Evolutionary conservation across 257 asterid genomes (phyloP), one percentile per base, ranked within the genome.

Genomic region (Misopates orontium): DNA sequence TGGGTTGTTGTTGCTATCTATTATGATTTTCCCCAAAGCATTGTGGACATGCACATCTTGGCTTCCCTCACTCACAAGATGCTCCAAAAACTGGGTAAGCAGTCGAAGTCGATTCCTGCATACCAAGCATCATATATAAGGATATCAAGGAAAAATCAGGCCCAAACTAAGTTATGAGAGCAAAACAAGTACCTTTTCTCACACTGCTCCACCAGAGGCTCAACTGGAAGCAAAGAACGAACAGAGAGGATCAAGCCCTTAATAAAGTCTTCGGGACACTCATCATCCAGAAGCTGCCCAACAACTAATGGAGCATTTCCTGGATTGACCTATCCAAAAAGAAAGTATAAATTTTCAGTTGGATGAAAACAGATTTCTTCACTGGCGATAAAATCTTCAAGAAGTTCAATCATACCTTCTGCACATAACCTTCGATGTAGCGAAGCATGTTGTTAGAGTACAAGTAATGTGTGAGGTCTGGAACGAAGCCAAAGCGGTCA

Each of bases 21-120:
- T 91, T 64, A 91, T 91, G 76, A 91, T 91, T 85, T 91, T 91
- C 63, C 98, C 98, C 83, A 91, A 79, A 23, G 98, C 96, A 80
- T 91, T 91, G 80, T 91, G 98, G 44, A 91, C 98, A 75, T 91
- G 98, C 75, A 88, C 96, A 76, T 91, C 98, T 76, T 91, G 98
- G 73, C 96, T 88, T 78, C 98, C 98, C 81, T 91, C 98, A 69
- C 98, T 91, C 82, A 91, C 98, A 68, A 91, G 96, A 84, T 91
- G 98, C 87, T 91, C 98, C 86, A 91, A 67, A 80, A 91, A 91
- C 64, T 91, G 98, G 58, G 98, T 86, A 68, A 91, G 94, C 56
- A 91, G 78, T 56, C 98, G 98, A 57, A 91, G 95, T 24, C 96
- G 96, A 56, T 91, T 91, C 90, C 98, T 91, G 81, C 68, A 66